These are phyloP conservation scores for Globisporangium orthogonon DNA, from an alignment of 352 stramenopile species.

Conservation along the genomic window DNA sequence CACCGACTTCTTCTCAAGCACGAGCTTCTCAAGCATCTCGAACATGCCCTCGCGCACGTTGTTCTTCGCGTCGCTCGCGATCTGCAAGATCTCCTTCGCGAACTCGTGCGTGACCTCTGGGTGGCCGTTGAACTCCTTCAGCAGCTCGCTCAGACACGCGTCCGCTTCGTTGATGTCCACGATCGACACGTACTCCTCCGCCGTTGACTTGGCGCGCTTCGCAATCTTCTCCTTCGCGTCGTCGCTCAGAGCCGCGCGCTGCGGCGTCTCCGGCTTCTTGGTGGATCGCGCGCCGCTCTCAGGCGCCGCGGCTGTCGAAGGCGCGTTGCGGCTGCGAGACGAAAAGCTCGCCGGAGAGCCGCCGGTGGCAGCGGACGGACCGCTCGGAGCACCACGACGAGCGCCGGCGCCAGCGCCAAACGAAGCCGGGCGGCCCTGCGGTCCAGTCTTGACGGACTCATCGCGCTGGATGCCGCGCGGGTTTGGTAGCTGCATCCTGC, in stretches of 20 bases:
- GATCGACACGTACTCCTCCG: slow-evolving; percentile 76
- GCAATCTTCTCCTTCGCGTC: slow-evolving; percentile 56
- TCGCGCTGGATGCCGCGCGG: slow-evolving; percentile 39
- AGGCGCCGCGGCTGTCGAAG: slow-evolving; percentile 9
- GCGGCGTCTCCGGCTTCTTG: slow-evolving; percentile 30
- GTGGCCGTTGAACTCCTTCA: slow-evolving; percentile 63
- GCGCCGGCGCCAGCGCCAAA: slow-evolving; percentile 25
- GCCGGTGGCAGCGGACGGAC: slow-evolving; percentile 13
- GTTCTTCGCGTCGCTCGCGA: slow-evolving; percentile 62
- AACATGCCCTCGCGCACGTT: slow-evolving; percentile 50
- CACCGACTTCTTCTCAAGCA: slow-evolving; percentile 49
- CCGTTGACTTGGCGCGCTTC: slow-evolving; percentile 75
- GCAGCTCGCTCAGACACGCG: slow-evolving; percentile 46
- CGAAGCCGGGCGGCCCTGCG: slow-evolving; percentile 39
- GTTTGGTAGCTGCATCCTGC: slow-evolving; percentile 37
- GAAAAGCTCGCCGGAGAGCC: slow-evolving; percentile 30
- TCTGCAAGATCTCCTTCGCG: slow-evolving; percentile 47
- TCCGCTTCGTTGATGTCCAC: slow-evolving; percentile 65
- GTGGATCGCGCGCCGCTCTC: slow-evolving; percentile 7
- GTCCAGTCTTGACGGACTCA: slow-evolving; percentile 55
- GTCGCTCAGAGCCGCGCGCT: slow-evolving; percentile 41
- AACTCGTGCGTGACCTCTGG: slow-evolving; percentile 51
- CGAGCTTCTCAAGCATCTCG: slow-evolving; percentile 61
- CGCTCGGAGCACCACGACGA: slow-evolving; percentile 8
- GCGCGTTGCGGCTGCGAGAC: slow-evolving; percentile 13